Base-by-base conservation (phyloP, 768 basidiomycete species). In the Tricholoma sp. region DNA sequence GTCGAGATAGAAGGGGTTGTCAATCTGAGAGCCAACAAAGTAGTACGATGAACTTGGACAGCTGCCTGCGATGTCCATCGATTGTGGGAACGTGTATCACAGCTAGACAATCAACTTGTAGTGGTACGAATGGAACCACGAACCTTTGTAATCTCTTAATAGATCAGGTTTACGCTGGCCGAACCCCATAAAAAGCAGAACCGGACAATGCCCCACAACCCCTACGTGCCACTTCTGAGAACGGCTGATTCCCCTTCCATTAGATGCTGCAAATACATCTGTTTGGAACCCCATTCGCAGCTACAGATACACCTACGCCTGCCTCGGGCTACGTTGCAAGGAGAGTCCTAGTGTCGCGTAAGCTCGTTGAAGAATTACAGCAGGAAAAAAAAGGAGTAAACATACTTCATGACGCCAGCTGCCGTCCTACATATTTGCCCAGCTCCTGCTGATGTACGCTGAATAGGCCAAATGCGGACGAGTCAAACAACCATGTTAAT, bases 1-100 rank as follows among this genome's bases (percentile, higher is more conserved):
- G 71, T 91, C 86, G 34, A 91, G 82, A 66, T 92, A 89, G 66
- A 93, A 87, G 5, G 98, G 79, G 50, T 85, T 89, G 61, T 94
- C 89, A 3, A 86, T 88, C 68, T 99, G 96, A 0, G 87, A 81
- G 14, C 93, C 96, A 50, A 99, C 91, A 67, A 99, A 99, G 71
- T 98, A 99, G 71, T 97, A 98, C 0, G 94, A 97, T 0, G 92
- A 94, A n/a, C 91, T 91, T 0, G 96, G 96, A 19, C 97, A 82
- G 2, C 96, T 96, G 35, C 96, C 96, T 0, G 96, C 94, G 54
- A 99, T 98, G 39, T 97, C 96, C 35, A 97, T 89, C 2, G 89
- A 92, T 72, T 98, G 96, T 0, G 95, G 95, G 71, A 94, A 93
- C 0, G 89, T 91, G 68, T 94, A 98, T 31, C 98, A 70, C 21